These are phyloP conservation scores for Mariannaea elegans DNA, from an alignment of 2,329 filamentous ascomycete genomes.

Conservation along the genomic window DNA sequence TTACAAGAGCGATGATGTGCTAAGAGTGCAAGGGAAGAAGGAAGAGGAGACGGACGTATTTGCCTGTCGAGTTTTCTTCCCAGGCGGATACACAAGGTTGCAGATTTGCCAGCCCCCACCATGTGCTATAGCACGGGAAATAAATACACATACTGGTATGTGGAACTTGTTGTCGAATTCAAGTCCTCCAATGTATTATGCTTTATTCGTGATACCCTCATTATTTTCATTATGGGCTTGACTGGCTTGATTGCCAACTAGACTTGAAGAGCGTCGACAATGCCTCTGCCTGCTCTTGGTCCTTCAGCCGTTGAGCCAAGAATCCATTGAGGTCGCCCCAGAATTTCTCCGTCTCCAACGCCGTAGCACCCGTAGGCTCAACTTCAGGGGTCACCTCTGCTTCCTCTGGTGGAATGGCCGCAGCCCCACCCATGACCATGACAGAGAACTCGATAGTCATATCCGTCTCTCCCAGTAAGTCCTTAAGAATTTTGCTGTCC, in stretches of 20 bases:
- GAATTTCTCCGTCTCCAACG: constrained; percentile 77
- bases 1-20: constrained; percentile 38
- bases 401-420: constrained; percentile 54
- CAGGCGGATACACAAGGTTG: constrained; percentile 39
- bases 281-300: constrained; percentile 71
- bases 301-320: constrained; percentile 79
- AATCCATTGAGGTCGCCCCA: constrained; percentile 89
- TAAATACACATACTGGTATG: constrained; percentile 43
- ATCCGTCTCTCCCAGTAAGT: constrained; percentile 66
- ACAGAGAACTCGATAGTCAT: constrained; percentile 77
- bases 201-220: background rate
- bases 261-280: constrained; percentile 73
- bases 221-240: constrained; percentile 35
- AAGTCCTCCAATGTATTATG: constrained; percentile 27
- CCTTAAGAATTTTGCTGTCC: constrained; percentile 80
- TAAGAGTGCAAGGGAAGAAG: constrained; percentile 35
- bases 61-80: constrained; percentile 36
- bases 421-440: constrained; percentile 83
- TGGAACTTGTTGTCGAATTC: constrained; percentile 35
- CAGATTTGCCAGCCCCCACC: constrained; percentile 41
- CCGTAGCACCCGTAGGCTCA: constrained; percentile 59
- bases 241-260: constrained; percentile 68
- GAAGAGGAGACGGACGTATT: constrained; percentile 29
- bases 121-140: constrained; percentile 43
- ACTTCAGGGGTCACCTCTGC: constrained; percentile 42